Conservation (phyloP, 371 early-diverging fungal genomes). For the Mortierella sp. region DNA sequence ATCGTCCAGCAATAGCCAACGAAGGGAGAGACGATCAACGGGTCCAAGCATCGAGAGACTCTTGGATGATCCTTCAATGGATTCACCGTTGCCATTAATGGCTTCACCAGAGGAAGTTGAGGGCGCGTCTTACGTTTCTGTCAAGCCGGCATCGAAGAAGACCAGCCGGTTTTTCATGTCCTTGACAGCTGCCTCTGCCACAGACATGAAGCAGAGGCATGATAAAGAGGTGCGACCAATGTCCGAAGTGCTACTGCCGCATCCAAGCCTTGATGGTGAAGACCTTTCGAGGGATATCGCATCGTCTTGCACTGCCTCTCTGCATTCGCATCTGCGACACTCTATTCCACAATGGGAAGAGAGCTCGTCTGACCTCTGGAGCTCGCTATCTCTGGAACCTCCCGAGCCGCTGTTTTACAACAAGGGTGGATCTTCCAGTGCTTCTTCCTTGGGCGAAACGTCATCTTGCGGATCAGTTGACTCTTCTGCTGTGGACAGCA, state of each 20-base stretch:
- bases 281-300: constrained; percentile 30
- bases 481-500: constrained; percentile 32
- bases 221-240: constrained; percentile 18
- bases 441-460: constrained; percentile 30
- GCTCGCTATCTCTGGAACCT: constrained; percentile 18
- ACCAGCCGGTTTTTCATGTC: constrained; percentile 36
- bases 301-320: constrained; percentile 27
- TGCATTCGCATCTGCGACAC: constrained; percentile 6
- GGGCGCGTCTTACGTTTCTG: constrained; percentile 5
- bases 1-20: background rate
- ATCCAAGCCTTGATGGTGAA: constrained; percentile 28
- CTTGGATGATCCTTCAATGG: constrained; percentile 7
- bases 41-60: constrained; percentile 13
- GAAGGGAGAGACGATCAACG: constrained; percentile 6
- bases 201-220: constrained; percentile 16
- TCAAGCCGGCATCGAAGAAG: constrained; percentile 11
- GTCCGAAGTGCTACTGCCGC: constrained; percentile 37
- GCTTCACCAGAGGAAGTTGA: constrained; percentile 26
- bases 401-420: constrained; percentile 48
- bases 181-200: constrained; percentile 10
- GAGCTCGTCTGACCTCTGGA: too few relatives aligned
- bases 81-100: background rate
- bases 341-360: constrained; percentile 7
- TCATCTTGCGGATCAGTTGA: constrained; percentile 46
- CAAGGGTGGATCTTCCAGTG: constrained; percentile 23